phyloP scores from a whole-genome alignment of 2,329 filamentous ascomycete genomes.

The Sporothrix globosa region DNA sequence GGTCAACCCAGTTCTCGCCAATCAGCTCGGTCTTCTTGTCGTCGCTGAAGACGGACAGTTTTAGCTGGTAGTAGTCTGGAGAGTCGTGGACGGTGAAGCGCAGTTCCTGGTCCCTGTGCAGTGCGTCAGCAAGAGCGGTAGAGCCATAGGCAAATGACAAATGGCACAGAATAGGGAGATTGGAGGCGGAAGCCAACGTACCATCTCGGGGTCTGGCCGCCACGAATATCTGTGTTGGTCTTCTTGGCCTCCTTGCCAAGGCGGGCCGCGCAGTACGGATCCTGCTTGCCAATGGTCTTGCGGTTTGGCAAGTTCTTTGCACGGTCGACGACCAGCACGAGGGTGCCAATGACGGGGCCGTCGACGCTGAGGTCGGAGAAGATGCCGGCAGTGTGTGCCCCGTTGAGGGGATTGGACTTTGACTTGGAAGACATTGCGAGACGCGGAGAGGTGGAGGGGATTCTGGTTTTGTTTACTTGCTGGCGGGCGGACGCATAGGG shows the following conservation, averaged over 20 bases:
- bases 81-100: constrained; percentile 96
- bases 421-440: constrained; percentile 55
- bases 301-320: constrained; percentile 97
- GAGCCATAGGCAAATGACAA: not conserved
- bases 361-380: constrained; percentile 93
- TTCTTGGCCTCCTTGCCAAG: constrained; percentile 97
- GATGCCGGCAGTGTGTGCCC: constrained; percentile 85
- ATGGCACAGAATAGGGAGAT: not conserved
- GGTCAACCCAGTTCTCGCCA: constrained; percentile 87
- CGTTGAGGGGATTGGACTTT: constrained; percentile 60
- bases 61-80: constrained; percentile 92
- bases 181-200: constrained; percentile 52
- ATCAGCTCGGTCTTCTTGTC: constrained; percentile 98
- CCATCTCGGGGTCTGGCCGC: constrained; percentile 95
- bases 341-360: constrained; percentile 87
- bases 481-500: not conserved
- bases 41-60: constrained; percentile 95
- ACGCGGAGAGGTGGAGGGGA: not conserved
- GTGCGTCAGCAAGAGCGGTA: not conserved
- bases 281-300: constrained; percentile 97
- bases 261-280: constrained; percentile 92
- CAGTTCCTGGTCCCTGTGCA: constrained; percentile 87
- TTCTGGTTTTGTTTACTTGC: constrained; percentile 14
- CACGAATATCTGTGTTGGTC: constrained; percentile 89
- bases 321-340: constrained; percentile 89